Conservation (phyloP, 257 asterid genomes). For the Solanum acaule region DNA sequence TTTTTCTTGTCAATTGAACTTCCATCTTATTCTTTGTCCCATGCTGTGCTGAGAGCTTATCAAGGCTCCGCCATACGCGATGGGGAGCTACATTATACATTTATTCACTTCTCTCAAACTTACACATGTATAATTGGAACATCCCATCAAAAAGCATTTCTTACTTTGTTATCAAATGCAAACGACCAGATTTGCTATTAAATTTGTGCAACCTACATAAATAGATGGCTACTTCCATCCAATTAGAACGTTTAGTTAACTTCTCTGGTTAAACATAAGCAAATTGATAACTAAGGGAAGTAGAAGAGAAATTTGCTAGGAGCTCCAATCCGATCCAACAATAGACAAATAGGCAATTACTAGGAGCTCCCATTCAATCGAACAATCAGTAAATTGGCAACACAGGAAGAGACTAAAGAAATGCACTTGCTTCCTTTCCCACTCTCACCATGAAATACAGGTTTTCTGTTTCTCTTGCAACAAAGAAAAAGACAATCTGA, state of each 20-base stretch:
- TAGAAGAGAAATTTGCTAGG: neutral
- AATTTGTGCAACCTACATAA: neutral
- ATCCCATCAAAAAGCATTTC: neutral
- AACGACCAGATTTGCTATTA: neutral
- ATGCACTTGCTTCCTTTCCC: neutral
- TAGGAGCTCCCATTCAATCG: neutral
- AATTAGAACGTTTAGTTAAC: neutral
- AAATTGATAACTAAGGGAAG: neutral
- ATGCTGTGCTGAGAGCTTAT: neutral
- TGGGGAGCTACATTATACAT: neutral
- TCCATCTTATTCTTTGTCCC: neutral
- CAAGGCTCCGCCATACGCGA: neutral
- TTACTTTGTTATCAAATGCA: neutral
- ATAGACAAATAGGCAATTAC: neutral
- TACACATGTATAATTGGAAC: neutral
- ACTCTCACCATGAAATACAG: neutral
- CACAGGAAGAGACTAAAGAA: neutral
- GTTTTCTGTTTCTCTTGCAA: too few species aligned
- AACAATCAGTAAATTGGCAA: neutral
- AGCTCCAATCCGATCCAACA: neutral
- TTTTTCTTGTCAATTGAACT: neutral
- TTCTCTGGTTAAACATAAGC: neutral
- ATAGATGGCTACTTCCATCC: neutral
- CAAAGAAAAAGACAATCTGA: too few species aligned
- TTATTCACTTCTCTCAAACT: neutral